Conservation (phyloP, 495 filamentous ascomycete species). For the Apodospora peruviana region DNA sequence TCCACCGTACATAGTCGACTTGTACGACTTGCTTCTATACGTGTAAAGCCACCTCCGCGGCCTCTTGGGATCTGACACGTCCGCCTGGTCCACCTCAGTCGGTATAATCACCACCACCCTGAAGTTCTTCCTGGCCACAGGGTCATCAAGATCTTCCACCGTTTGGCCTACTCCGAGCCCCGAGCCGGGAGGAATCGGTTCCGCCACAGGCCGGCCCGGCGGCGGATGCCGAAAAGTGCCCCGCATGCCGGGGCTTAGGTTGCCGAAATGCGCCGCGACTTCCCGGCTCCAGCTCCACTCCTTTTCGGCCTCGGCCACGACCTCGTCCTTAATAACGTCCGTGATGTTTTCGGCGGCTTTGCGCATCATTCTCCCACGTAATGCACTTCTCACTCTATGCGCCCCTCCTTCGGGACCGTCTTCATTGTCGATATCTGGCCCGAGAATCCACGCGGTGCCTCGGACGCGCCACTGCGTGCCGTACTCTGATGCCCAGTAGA, state of each 20-base stretch:
- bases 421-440: slow-evolving; percentile 46
- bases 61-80: slow-evolving; percentile 61
- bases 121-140: slow-evolving; percentile 70
- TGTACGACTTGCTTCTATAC: slow-evolving; percentile 34
- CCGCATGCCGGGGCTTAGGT: slow-evolving; percentile 69
- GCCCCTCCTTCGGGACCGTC: slow-evolving; percentile 26
- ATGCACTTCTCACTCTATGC: slow-evolving; percentile 34
- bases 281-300: slow-evolving; percentile 68
- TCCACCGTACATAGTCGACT: slow-evolving; percentile 26
- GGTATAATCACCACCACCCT: slow-evolving; percentile 79
- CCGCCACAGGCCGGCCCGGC: slow-evolving; percentile 56
- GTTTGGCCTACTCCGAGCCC: slow-evolving; percentile 64
- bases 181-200: slow-evolving; percentile 40
- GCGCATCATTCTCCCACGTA: slow-evolving; percentile 45
- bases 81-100: slow-evolving; percentile 69
- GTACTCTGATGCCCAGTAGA: slow-evolving; percentile 71
- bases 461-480: slow-evolving; percentile 80
- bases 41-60: slow-evolving; percentile 63
- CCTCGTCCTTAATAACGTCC: slow-evolving; percentile 14
- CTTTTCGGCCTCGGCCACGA: slow-evolving; percentile 16
- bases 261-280: slow-evolving; percentile 81
- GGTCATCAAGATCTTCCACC: slow-evolving; percentile 62
- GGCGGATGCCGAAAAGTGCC: slow-evolving; percentile 74
- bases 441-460: slow-evolving; percentile 66
- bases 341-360: not conserved